A percentile compares a stretch with the other conserved stretches of the same genome.
Conservation (phyloP, 352 stramenopile genomes). For the Aphanomyces stellatus region DNA sequence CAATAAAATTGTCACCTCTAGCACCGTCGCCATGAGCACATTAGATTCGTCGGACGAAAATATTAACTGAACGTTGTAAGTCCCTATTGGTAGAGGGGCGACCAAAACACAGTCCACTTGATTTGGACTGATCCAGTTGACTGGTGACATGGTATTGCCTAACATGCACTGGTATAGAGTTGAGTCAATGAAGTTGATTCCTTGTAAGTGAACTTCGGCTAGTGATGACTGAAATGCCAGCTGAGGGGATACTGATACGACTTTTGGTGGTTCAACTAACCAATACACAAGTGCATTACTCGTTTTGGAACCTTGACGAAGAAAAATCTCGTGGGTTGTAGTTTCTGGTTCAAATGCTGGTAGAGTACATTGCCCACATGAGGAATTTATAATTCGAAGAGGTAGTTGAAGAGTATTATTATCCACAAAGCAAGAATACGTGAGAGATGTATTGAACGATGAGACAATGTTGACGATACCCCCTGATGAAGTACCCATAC, state of each 20-base stretch:
- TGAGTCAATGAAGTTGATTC: slow-evolving; percentile 1
- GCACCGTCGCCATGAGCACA: background rate
- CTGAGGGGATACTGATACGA: background rate
- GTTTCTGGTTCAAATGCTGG: background rate
- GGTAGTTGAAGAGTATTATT: background rate
- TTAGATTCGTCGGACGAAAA: background rate
- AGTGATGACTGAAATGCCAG: background rate
- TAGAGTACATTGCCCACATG: background rate
- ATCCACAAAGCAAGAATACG: background rate
- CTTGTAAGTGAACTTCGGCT: background rate
- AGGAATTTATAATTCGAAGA: background rate
- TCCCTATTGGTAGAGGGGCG: background rate
- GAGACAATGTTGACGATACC: background rate
- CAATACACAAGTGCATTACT: background rate
- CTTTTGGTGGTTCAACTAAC: background rate
- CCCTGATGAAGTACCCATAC: background rate
- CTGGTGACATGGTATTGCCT: background rate
- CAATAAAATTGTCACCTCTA: background rate
- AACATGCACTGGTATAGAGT: background rate
- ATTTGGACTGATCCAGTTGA: background rate
- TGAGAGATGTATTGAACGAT: background rate
- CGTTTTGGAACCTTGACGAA: background rate
- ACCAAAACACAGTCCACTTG: background rate
- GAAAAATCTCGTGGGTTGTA: background rate
- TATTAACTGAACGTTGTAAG: background rate